Evolutionary conservation across 306 rosid genomes (phyloP), one percentile per base, ranked within the genome.

Genomic region (Senna tora): DNA sequence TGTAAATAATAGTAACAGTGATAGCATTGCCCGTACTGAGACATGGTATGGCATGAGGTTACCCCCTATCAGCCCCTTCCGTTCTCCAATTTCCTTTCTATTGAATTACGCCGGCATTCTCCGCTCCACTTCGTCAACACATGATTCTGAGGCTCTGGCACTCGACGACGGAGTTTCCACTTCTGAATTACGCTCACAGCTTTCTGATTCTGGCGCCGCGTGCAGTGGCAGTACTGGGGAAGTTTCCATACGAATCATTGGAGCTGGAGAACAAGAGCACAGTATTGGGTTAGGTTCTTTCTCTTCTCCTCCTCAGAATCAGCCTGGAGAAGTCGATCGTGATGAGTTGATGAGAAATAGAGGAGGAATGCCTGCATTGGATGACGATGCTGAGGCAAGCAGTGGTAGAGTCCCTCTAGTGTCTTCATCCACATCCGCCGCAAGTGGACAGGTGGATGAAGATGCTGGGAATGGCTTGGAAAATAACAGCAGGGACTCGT

Each of bases 51-150:
- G 84, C 19, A 66, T 85, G 79, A 84, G 79, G 17, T 63, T 87
- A 16, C 84, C 96, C 14, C 79, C 84, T 61, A 67, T 84, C 13
- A 80, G 76, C 60, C 77, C 91, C 36, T 72, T 89, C 28, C 87
- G 68, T 56, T 91, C 89, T 22, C 96, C 96, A 20, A 75, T 91
- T 47, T 89, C 96, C 2, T 76, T 85, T 67, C 33, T 87, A 17
- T 71, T 91, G 80, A 95, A 89, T 80, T 85, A 87, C 80, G 89
- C 93, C 36, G 97, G 97, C 11, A 76, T 91, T 75, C 83, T 89
- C 5, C 65, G 75, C 9, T 45, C 86, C 8, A 61, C 49, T 61
- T 16, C 67, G 1, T 17, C 49, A 16, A 41, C 58, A 59, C 79
- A 72, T 70, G 91, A 79, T 8, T 39, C 81, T 15, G 90, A 65